These are phyloP conservation scores for Guyanaporus albipodus DNA, from an alignment of 768 basidiomycete species.

Conservation along the genomic window DNA sequence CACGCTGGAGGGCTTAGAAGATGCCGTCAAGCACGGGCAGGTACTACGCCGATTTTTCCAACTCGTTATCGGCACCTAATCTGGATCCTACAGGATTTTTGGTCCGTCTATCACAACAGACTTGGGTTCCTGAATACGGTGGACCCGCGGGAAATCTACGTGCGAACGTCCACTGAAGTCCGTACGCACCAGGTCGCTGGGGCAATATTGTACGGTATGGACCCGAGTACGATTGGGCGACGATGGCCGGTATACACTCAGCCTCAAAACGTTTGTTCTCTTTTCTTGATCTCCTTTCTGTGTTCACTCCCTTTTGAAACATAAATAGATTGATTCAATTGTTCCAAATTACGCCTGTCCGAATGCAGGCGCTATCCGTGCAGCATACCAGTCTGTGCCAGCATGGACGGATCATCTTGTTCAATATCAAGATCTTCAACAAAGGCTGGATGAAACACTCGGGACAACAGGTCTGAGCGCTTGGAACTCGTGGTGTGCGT, in stretches of 20 bases:
- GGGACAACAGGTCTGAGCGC: constrained; percentile 38
- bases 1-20: constrained; percentile 41
- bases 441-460: constrained; percentile 34
- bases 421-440: constrained; percentile 35
- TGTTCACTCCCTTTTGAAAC: neutral
- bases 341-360: constrained; percentile 45
- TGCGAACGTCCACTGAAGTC: constrained; percentile 44
- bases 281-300: neutral
- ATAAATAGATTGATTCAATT: constrained; percentile 43
- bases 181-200: constrained; percentile 47
- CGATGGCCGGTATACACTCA: constrained; percentile 41
- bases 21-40: constrained; percentile 42
- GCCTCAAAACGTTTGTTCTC: constrained; percentile 35
- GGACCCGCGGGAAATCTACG: constrained; percentile 35
- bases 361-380: constrained; percentile 36
- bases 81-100: constrained; percentile 39
- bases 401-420: constrained; percentile 45
- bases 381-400: constrained; percentile 41
- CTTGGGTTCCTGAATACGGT: constrained; percentile 37
- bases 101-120: constrained; percentile 38
- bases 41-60: constrained; percentile 1
- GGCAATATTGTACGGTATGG: constrained; percentile 45
- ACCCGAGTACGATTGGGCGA: constrained; percentile 28
- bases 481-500: constrained; percentile 49
- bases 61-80: neutral